A percentile compares a stretch with the other conserved stretches of the same genome.
Conservation (phyloP, 805 yeast species). For the Zygosaccharomyces bailii region DNA sequence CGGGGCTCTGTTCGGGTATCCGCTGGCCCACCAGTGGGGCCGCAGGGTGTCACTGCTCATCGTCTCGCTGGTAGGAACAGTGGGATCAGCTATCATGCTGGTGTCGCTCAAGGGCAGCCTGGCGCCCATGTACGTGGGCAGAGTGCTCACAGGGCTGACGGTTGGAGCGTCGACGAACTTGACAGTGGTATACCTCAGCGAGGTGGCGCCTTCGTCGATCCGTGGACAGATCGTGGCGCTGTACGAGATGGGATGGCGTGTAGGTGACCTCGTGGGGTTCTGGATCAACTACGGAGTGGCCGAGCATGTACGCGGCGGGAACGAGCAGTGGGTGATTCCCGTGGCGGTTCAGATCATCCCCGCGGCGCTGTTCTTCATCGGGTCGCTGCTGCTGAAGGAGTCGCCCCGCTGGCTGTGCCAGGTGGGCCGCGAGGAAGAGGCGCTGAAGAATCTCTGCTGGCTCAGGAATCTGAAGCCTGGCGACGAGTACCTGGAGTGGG, state of each 20-base stretch:
- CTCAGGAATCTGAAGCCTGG: constrained; percentile 40
- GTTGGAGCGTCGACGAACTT: constrained; percentile 50
- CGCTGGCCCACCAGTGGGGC: constrained; percentile 42
- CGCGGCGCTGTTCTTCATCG: constrained; percentile 41
- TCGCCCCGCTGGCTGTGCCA: constrained; percentile 45
- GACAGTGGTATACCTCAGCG: constrained; percentile 48
- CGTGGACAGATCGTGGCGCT: constrained; percentile 46
- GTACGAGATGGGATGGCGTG: constrained; percentile 50
- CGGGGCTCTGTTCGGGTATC: constrained; percentile 44
- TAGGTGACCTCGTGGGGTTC: constrained; percentile 47
- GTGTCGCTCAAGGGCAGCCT: constrained; percentile 38
- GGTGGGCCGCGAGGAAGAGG: constrained; percentile 36
- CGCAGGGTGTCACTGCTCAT: constrained; percentile 40
- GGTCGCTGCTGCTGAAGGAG: constrained; percentile 42
- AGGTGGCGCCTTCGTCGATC: constrained; percentile 43
- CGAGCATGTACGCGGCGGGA: constrained; percentile 31
- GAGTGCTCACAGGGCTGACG: constrained; percentile 51
- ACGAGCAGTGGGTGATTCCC: constrained; percentile 48
- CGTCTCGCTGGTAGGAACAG: constrained; percentile 41
- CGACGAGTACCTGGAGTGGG: constrained; percentile 42
- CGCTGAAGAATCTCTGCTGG: constrained; percentile 37
- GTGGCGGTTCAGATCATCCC: constrained; percentile 48
- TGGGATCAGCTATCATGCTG: constrained; percentile 45
- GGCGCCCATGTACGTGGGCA: constrained; percentile 50
- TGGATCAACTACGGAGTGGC: constrained; percentile 50